Evolutionary conservation across 2,329 filamentous ascomycete species (phyloP).

Genomic region (Tolypocladium tropicale): DNA sequence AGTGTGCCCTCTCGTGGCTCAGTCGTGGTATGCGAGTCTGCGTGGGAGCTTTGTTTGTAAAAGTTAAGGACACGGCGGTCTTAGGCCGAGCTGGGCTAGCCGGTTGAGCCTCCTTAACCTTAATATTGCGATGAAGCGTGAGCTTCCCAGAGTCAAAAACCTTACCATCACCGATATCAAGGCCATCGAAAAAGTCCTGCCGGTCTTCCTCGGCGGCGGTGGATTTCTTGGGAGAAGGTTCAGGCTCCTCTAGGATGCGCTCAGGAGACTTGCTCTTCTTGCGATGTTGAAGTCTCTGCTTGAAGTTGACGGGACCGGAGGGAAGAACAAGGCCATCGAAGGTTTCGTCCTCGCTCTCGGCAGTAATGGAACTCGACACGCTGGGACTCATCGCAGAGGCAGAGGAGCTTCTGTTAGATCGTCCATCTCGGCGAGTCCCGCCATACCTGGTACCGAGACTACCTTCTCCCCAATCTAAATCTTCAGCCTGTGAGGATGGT

Average conservation of each 20-base stretch:
- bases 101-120: constrained; percentile 63
- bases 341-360: constrained; percentile 88
- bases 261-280: constrained; percentile 51
- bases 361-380: constrained; percentile 79
- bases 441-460: constrained; percentile 86
- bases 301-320: constrained; percentile 72
- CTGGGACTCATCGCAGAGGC: constrained; percentile 87
- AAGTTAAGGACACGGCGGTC: constrained; percentile 77
- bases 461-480: constrained; percentile 89
- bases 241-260: constrained; percentile 29
- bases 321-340: constrained; percentile 85
- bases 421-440: constrained; percentile 71
- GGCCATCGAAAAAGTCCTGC: constrained; percentile 76
- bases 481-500: constrained; percentile 53
- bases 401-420: constrained; percentile 75
- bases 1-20: constrained; percentile 59
- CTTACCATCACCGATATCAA: constrained; percentile 79
- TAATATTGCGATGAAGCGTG: constrained; percentile 83
- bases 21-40: constrained; percentile 73
- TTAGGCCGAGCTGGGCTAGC: constrained; percentile 61
- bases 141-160: constrained; percentile 72
- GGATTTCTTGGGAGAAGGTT: constrained; percentile 18
- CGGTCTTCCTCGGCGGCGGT: constrained; percentile 32
- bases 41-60: constrained; percentile 65
- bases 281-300: constrained; percentile 64